Evolutionary conservation across 1,284 basidiomycete species (phyloP).

Genomic region (Sporisorium iseilematis-ciliati): DNA sequence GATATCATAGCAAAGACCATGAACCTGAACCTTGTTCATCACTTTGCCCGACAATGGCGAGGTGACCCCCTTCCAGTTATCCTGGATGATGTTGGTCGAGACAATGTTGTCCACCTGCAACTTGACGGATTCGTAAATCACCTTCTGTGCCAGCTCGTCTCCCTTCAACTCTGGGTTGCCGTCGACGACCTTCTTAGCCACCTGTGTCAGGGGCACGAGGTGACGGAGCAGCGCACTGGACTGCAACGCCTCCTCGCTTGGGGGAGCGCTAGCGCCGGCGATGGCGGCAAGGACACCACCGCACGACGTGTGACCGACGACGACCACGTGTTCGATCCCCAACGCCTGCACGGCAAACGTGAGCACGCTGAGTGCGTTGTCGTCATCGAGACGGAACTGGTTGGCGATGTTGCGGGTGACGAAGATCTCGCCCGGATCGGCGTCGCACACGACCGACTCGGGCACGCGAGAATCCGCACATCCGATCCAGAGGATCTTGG

Average conservation of each 20-base stretch:
- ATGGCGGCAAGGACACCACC: constrained; percentile 71
- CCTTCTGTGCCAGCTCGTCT: constrained; percentile 33
- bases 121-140: constrained; percentile 75
- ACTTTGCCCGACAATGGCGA: constrained; percentile 63
- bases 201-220: constrained; percentile 61
- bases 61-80: constrained; percentile 81
- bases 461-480: constrained; percentile 68
- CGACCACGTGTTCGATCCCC: constrained; percentile 84
- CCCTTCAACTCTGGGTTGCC: constrained; percentile 34
- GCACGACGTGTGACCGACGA: constrained; percentile 72
- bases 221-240: constrained; percentile 58
- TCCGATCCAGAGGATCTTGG: constrained; percentile 82
- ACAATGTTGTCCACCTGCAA: constrained; percentile 80
- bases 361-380: constrained; percentile 82
- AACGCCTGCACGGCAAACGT: constrained; percentile 83
- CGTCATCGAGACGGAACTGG: constrained; percentile 80
- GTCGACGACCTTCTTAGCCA: constrained; percentile 53
- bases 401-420: constrained; percentile 71
- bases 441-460: constrained; percentile 72
- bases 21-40: constrained; percentile 61
- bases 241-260: constrained; percentile 34
- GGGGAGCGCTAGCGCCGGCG: constrained; percentile 43
- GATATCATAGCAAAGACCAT: constrained; percentile 64
- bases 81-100: constrained; percentile 75
- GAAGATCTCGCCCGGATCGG: constrained; percentile 68